Base-by-base conservation (phyloP, 2,329 filamentous ascomycete genomes). In the Myriosclerotinia duriaeana region DNA sequence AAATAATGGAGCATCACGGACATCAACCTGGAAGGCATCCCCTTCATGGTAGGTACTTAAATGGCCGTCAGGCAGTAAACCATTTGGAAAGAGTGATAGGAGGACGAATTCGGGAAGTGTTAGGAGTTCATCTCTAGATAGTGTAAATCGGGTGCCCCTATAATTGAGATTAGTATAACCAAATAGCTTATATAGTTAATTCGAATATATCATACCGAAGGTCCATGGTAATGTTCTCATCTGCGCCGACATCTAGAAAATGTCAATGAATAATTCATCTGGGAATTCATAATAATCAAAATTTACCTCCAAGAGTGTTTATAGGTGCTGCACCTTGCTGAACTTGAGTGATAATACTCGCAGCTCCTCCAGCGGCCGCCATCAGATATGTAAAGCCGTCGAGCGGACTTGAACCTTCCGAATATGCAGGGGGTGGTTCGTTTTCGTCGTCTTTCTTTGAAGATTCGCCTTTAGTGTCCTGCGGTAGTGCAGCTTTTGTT, bases 281-380 rank as follows among this genome's bases (percentile, higher is more conserved):
- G 36, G 17, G 2, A 46, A 38, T 52, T 59, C 53, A 63, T 30
- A n/a, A 58, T 60, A 22, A 60, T 67, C 58, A 50, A 20, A 38
- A 66, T 84, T 76, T 81, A 93, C 91, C 91, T 86, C 91, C 92
- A 69, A 98, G 84, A 65, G 92, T 90, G 79, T 95, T 96, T 73
- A 97, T 87, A 48, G 93, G 91, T 74, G 93, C 91, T 30, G 85
- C 84, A 72, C 90, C 90, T 80, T 99, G 95, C 78, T 96, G 93
- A 74, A 99, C 95, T 82, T 99, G 95, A 80, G 95, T 99, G 81
- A 99, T 96, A 78, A 99, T 97, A 86, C 95, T 98, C 82, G 93
- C 90, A 74, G 93, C 91, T 82, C 93, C 94, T 84, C 94, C 94
- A 80, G 94, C 93, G 78, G 93, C 91, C 80, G 95, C 93, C 95